Evolutionary conservation across 164 flowering plant species (phyloP).

Genomic region (Pachysandra terminalis): DNA sequence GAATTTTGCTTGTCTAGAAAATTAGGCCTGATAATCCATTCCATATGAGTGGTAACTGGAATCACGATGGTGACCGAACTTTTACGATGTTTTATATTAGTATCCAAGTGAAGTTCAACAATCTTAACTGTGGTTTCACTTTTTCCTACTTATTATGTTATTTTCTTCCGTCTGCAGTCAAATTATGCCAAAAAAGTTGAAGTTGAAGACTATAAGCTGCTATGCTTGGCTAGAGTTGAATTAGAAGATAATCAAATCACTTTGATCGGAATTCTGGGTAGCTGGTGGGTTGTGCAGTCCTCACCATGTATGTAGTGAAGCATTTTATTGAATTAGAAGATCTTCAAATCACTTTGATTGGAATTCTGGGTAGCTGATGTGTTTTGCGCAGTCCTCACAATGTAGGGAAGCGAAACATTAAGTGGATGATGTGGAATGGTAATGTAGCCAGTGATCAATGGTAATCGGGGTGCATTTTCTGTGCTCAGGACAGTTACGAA

Average conservation of each 20-base stretch:
- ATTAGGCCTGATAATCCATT: not conserved
- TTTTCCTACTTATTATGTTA: not conserved
- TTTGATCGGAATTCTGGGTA: slow-evolving; percentile 45
- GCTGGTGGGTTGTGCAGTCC: slow-evolving; percentile 45
- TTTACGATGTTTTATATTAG: not conserved
- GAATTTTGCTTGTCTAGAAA: not conserved
- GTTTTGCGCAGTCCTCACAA: too few relatives aligned
- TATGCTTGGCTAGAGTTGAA: slow-evolving; percentile 43
- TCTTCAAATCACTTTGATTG: too few relatives aligned
- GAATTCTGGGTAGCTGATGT: not conserved
- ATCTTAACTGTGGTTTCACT: not conserved
- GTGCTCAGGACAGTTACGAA: too few relatives aligned
- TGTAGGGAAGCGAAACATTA: too few relatives aligned
- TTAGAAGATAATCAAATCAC: slow-evolving; percentile 23
- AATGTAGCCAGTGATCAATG: not conserved
- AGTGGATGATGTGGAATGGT: not conserved
- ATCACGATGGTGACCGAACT: not conserved
- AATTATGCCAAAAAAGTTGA: slow-evolving; percentile 40
- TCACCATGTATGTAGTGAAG: slow-evolving; percentile 24
- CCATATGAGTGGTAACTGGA: not conserved
- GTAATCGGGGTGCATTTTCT: too few relatives aligned
- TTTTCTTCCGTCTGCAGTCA: slow-evolving; percentile 25
- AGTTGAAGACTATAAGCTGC: slow-evolving; percentile 40
- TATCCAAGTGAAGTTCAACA: not conserved
- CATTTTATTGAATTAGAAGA: too few relatives aligned